Base-by-base conservation (phyloP, 306 rosid genomes). In the Abrus pulchellus region DNA sequence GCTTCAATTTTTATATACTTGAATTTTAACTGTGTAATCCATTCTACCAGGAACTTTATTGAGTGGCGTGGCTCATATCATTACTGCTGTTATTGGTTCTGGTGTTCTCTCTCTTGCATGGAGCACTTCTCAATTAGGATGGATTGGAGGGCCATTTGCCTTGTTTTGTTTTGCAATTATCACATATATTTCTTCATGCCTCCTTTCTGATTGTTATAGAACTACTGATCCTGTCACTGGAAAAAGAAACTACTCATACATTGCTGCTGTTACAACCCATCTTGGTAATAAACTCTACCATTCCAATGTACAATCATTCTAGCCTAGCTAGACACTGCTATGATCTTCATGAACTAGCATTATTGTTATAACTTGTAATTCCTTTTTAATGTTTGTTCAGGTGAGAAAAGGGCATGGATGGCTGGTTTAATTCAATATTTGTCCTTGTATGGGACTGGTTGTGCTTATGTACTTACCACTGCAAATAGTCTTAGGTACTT, bases 101-200 rank as follows among this genome's bases (percentile, higher is more conserved):
- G 90, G 97, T 10, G 90, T 92, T 67, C 72, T 92, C 52, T 90
- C 97, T 49, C 83, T 92, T 74, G 92, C 91, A 34, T 91, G 97
- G 93, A 86, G 91, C 48, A 86, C 87, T 68, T 38, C 93, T 8
- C 90, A 88, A 40, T 64, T 90, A 65, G 94, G 97, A 79, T 92
- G 92, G 90, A 83, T 88, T 75, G 92, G 80, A 57, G 92, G 92
- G 29, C 92, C 91, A 27, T 41, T 83, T 77, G 28, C 83, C 1
- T 32, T 88, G 84, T 86, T 88, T 52, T 44, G 29, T 55, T 82
- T 78, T 48, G 92, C 90, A 45, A 80, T 88, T 30, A 71, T 91
- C 62, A 85, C 91, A 33, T 82, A 82, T 71, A 3, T 88, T 75
- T 92, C 94, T 70, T 82, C 90, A 0, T 80, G 10, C 82, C 83